phyloP scores from a whole-genome alignment of 192 early-diverging fungal species.

The Coemansia brasiliensis region DNA sequence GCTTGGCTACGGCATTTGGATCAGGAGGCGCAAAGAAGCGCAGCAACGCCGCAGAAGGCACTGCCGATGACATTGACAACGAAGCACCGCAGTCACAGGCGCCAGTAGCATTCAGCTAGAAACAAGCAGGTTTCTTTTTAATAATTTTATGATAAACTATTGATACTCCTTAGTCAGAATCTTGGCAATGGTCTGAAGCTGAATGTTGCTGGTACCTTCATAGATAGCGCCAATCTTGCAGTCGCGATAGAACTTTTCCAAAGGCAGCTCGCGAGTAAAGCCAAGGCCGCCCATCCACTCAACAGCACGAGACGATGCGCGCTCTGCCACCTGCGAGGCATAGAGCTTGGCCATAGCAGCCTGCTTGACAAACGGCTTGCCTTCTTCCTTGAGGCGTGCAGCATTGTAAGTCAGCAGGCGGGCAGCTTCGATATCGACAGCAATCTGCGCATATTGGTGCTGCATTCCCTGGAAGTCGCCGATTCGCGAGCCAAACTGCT shows the following conservation, averaged over 20 bases:
- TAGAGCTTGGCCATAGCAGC: constrained; percentile 99
- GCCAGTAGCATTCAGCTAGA: not conserved
- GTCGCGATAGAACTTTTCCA: constrained; percentile 97
- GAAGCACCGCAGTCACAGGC: constrained; percentile 7
- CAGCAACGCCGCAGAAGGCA: not conserved
- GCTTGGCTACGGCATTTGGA: constrained; percentile 58
- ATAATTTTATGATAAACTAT: constrained; percentile 26
- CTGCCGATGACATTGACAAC: not conserved
- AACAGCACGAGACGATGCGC: constrained; percentile 81
- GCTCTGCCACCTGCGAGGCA: constrained; percentile 92
- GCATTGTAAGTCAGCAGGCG: constrained; percentile 96
- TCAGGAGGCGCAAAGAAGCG: not conserved
- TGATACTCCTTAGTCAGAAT: constrained; percentile 37
- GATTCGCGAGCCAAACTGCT: constrained; percentile 85
- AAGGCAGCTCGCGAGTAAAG: constrained; percentile 86
- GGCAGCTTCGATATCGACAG: constrained; percentile 95
- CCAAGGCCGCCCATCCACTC: constrained; percentile 99
- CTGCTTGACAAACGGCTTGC: constrained; percentile 88
- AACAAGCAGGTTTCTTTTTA: not conserved
- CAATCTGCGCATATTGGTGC: constrained; percentile 80
- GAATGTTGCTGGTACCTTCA: constrained; percentile 94
- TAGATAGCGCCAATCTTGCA: constrained; percentile 98
- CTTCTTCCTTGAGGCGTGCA: constrained; percentile 90
- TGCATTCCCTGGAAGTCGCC: constrained; percentile 90
- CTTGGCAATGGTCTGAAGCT: constrained; percentile 92